phyloP scores from a whole-genome alignment of 768 basidiomycete species.

The Cystofilobasidium macerans region DNA sequence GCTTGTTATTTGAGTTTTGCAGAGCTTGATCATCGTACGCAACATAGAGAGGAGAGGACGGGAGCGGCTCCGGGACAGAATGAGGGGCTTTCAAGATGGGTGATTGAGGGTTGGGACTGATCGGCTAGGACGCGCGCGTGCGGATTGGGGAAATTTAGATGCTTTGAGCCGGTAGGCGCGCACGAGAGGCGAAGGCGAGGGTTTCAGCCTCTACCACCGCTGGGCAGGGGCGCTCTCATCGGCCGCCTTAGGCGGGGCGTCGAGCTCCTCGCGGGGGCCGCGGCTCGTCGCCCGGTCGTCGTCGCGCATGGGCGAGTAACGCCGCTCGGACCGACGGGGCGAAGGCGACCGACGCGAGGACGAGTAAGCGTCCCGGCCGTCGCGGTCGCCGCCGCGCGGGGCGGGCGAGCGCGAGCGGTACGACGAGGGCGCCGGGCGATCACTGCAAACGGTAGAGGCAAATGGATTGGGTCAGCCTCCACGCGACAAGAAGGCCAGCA shows the following conservation, averaged over 20 bases:
- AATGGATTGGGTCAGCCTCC: not conserved
- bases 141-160: no score
- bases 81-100: no score
- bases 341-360: constrained; percentile 1
- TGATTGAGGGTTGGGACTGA: no score
- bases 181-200: no score
- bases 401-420: constrained; percentile 4
- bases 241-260: not conserved
- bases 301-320: not conserved
- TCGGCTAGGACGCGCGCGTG: no score
- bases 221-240: not conserved
- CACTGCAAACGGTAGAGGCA: not conserved
- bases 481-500: not conserved
- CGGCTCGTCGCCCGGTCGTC: not conserved
- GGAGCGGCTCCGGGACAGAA: no score
- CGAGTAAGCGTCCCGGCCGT: not conserved
- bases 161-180: no score
- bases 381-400: not conserved
- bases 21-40: no score
- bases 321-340: not conserved
- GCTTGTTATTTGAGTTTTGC: no score
- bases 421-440: not conserved
- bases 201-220: not conserved
- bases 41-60: no score
- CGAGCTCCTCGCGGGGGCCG: not conserved